A percentile compares a stretch with the other conserved stretches of the same genome.
Conservation (phyloP, 176 grass and related monocot species). For the Oryza brachyantha region DNA sequence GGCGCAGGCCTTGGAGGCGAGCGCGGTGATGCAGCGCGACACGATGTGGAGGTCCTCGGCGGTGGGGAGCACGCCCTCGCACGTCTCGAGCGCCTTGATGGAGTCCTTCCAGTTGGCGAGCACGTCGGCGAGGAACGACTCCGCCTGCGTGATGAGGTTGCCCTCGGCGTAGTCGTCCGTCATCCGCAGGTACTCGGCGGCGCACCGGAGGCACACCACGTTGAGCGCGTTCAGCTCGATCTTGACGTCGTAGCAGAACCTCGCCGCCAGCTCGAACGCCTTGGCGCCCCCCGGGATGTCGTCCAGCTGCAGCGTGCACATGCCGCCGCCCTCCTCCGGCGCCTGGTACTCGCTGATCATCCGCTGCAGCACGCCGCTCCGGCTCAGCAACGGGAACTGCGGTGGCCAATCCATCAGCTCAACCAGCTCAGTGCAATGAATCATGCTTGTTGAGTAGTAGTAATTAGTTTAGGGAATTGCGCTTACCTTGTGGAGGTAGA, state of each 20-base stretch:
- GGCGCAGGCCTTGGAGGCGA: slow-evolving; percentile 55
- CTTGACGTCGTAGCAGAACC: slow-evolving; percentile 89
- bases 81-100: slow-evolving; percentile 74
- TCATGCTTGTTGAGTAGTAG: no score
- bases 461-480: neutral
- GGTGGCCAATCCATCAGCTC: no score
- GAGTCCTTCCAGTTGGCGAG: slow-evolving; percentile 77
- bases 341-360: slow-evolving; percentile 57
- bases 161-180: slow-evolving; percentile 75
- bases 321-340: slow-evolving; percentile 31
- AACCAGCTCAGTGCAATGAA: neutral
- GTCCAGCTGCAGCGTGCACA: slow-evolving; percentile 68
- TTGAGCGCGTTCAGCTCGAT: slow-evolving; percentile 73
- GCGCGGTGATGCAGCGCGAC: slow-evolving; percentile 71
- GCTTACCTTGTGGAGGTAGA: slow-evolving; percentile 70
- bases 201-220: slow-evolving; percentile 69
- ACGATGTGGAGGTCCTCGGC: slow-evolving; percentile 70
- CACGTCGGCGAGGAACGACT: slow-evolving; percentile 62
- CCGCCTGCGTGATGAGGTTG: slow-evolving; percentile 76
- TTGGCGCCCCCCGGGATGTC: slow-evolving; percentile 83
- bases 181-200: slow-evolving; percentile 77
- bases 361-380: slow-evolving; percentile 67
- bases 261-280: slow-evolving; percentile 72
- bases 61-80: slow-evolving; percentile 57
- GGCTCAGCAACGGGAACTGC: slow-evolving; percentile 84